Evolutionary conservation across 495 filamentous ascomycete genomes (phyloP).

Genomic region (Immersiella caudata): DNA sequence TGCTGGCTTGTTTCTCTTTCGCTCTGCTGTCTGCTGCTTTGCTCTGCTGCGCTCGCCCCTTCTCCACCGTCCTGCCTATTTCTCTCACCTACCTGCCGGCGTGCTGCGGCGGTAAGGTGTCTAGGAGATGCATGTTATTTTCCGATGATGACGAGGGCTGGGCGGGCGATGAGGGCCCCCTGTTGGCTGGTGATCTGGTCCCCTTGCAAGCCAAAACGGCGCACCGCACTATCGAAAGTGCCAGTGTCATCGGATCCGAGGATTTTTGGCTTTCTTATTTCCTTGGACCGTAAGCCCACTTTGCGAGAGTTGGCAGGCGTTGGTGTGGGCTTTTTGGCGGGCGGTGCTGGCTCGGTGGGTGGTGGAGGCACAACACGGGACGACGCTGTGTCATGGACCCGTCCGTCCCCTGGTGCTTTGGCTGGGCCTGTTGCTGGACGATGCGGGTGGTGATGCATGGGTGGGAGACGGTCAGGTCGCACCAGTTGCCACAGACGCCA

Average conservation of each 20-base stretch:
- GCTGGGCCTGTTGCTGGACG: slow-evolving; percentile 1
- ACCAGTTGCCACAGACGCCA: slow-evolving; percentile 34
- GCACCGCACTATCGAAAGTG: not conserved
- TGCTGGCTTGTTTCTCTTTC: too few relatives aligned
- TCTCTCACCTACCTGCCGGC: slow-evolving; percentile 1
- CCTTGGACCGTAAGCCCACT: not conserved
- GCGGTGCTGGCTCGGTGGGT: too few relatives aligned
- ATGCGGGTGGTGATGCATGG: slow-evolving; percentile 32
- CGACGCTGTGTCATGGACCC: slow-evolving; percentile 1
- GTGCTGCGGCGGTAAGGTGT: not conserved
- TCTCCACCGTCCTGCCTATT: not conserved
- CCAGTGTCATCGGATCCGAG: not conserved
- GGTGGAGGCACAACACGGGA: slow-evolving; percentile 14
- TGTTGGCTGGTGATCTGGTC: not conserved
- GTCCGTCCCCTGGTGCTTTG: not conserved
- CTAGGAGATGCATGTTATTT: slow-evolving; percentile 11
- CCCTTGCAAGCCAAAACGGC: not conserved
- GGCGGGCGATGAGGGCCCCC: not conserved
- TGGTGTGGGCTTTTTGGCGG: slow-evolving; percentile 1
- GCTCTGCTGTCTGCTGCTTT: too few relatives aligned
- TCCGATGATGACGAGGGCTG: slow-evolving; percentile 10
- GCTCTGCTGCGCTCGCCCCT: not conserved
- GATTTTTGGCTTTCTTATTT: not conserved
- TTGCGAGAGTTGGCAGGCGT: not conserved
- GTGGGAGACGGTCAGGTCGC: slow-evolving; percentile 29